Percentiles rank a stretch among this genome's conserved stretches.
These are phyloP conservation scores for Arachnomyces sp. DNA, from an alignment of 2,329 filamentous ascomycete species.

Conservation along the genomic window DNA sequence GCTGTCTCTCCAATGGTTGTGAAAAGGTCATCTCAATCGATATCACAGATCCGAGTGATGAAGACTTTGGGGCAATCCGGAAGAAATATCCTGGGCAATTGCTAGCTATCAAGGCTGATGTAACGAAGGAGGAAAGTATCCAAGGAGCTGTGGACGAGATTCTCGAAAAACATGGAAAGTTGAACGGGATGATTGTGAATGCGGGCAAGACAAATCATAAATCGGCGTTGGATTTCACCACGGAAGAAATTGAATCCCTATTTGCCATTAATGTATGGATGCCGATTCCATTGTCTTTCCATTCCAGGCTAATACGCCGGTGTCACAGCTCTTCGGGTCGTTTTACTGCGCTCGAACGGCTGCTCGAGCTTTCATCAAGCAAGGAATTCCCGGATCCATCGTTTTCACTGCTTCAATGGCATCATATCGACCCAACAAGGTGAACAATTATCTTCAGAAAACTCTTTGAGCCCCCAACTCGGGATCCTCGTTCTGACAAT, in stretches of 20 bases:
- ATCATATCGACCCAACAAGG: slow-evolving; percentile 39
- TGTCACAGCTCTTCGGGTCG: slow-evolving; percentile 32
- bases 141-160: slow-evolving; percentile 39
- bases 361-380: slow-evolving; percentile 39
- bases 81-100: slow-evolving; percentile 35
- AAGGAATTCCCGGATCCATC: slow-evolving; percentile 37
- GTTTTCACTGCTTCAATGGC: slow-evolving; percentile 43
- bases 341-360: slow-evolving; percentile 38
- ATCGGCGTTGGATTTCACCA: slow-evolving; percentile 43
- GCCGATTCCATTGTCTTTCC: too few species aligned
- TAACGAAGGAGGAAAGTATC: slow-evolving; percentile 41
- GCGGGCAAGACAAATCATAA: slow-evolving; percentile 47
- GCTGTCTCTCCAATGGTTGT: slow-evolving; percentile 40
- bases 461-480: background rate
- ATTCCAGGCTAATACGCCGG: slow-evolving; percentile 2
- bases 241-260: slow-evolving; percentile 38
- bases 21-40: slow-evolving; percentile 40
- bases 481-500: slow-evolving; percentile 35
- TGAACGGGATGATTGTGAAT: slow-evolving; percentile 46
- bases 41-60: slow-evolving; percentile 32
- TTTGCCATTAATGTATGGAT: slow-evolving; percentile 33
- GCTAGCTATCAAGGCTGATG: slow-evolving; percentile 37
- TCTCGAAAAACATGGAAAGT: slow-evolving; percentile 33
- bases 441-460: slow-evolving; percentile 7
- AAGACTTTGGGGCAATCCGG: slow-evolving; percentile 33